Evolutionary conservation across 73 alveolate genomes (phyloP).

Genomic region (Stentor roeselii): DNA sequence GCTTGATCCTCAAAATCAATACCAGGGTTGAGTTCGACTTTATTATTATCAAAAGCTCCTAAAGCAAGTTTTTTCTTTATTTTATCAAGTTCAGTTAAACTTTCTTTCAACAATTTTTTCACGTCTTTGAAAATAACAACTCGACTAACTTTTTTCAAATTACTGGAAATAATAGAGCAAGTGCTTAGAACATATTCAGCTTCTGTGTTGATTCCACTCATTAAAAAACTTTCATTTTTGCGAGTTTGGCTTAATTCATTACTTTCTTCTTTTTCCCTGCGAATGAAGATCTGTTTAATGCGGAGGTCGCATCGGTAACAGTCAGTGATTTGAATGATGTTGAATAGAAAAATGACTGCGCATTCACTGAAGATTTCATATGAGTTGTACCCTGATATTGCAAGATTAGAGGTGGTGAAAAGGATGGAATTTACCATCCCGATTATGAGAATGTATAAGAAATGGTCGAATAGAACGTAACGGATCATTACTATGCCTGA

Average conservation of each 20-base stretch:
- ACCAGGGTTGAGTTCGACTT: background rate
- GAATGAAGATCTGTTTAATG: background rate
- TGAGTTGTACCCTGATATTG: background rate
- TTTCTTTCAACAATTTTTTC: background rate
- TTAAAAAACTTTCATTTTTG: background rate
- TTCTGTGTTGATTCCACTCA: background rate
- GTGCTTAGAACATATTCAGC: background rate
- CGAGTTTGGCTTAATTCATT: background rate
- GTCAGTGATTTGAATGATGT: background rate
- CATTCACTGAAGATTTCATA: background rate
- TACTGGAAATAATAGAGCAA: background rate
- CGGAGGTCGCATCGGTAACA: background rate
- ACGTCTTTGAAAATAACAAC: slow-evolving; percentile 18
- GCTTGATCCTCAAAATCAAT: background rate
- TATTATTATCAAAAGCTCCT: background rate
- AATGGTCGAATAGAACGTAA: background rate
- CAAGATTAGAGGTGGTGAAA: background rate
- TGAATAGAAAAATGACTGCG: background rate
- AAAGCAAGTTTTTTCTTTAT: background rate
- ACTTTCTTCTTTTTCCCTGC: slow-evolving; percentile 4
- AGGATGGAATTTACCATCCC: background rate
- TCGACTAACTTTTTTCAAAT: background rate
- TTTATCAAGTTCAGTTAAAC: background rate
- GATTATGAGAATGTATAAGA: background rate
- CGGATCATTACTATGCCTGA: background rate